phyloP scores from a whole-genome alignment of 495 filamentous ascomycete species.

The Pyrenula massariospora region DNA sequence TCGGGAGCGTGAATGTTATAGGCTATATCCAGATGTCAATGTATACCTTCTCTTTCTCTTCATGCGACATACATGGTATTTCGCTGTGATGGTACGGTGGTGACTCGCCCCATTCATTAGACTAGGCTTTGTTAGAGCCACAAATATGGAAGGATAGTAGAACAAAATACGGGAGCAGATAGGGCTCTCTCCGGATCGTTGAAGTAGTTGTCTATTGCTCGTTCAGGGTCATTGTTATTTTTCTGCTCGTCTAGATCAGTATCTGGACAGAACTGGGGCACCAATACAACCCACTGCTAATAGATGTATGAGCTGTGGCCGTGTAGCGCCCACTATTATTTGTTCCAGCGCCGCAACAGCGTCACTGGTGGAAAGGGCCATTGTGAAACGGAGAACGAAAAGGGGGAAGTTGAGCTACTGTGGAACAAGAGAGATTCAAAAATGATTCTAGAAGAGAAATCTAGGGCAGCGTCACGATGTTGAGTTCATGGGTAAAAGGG shows the following conservation, averaged over 20 bases:
- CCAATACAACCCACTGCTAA: no score
- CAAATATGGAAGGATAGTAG: neutral
- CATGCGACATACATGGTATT: constrained; percentile 3
- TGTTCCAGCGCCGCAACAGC: neutral
- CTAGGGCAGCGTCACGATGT: no score
- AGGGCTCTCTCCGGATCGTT: constrained; percentile 28
- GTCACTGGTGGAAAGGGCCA: neutral
- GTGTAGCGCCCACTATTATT: neutral
- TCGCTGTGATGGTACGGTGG: constrained; percentile 3
- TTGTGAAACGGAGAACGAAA: neutral
- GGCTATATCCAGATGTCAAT: constrained; percentile 20
- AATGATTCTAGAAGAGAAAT: no score
- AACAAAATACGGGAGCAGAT: constrained; percentile 22
- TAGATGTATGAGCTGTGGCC: neutral
- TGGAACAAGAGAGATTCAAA: no score
- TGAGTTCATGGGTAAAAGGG: no score
- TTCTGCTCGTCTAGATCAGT: no score
- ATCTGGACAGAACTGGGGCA: no score
- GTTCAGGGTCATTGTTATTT: constrained; percentile 33
- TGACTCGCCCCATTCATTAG: neutral
- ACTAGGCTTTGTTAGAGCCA: neutral
- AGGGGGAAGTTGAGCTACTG: neutral
- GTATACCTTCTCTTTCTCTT: constrained; percentile 7
- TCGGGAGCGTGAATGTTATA: constrained; percentile 48
- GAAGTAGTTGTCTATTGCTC: constrained; percentile 41